Base-by-base conservation (phyloP, 345 rosid species). In the Nephelium lappaceum region DNA sequence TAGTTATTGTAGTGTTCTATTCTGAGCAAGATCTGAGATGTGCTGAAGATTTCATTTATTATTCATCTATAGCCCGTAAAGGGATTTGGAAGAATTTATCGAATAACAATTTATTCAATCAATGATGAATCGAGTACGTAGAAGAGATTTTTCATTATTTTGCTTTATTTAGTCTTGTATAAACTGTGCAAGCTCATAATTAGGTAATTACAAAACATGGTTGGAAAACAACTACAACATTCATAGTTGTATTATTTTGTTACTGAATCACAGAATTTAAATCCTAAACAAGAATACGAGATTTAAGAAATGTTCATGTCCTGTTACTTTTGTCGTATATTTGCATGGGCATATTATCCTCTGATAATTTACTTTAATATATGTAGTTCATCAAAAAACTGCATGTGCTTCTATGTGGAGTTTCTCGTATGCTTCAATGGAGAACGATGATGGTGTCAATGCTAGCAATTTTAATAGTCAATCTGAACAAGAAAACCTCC, bases 341-440 rank as follows among this genome's bases (percentile, higher is more conserved):
- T 24, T 3, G 8, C 51, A 15, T 39, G 8, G 69, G 31, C 47
- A 72, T 43, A 6, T 19, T 31, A 36, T 25, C 23, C 1, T 8
- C 57, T 57, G 69, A 69, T 53, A 24, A 31, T n/a, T 64, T n/a
- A 36, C 41, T 23, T 15, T 61, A 27, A 68, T 75, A 76, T 47
- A 1, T 42, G 78, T 66, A 88, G 90, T 27, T 74, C 81, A 89
- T 25, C 94, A 96, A 67, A 94, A 96, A 27, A 27, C 1, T 2
- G n/a, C n/a, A 76, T 91, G 94, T 25, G 88, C 87, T 14, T 88
- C 95, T 23, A 85, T 96, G 0, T 96, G 98, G 99, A 89, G 90
- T 75, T 96, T 94, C 86, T 84, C 90, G 19, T 82, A 73, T 19
- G 82, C 83, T 42, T 79, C 89, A 7, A 45, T 69, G n/a, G 92